Evolutionary conservation across 2,329 filamentous ascomycete genomes (phyloP).

Genomic region (Trichophyton mentagrophytes): DNA sequence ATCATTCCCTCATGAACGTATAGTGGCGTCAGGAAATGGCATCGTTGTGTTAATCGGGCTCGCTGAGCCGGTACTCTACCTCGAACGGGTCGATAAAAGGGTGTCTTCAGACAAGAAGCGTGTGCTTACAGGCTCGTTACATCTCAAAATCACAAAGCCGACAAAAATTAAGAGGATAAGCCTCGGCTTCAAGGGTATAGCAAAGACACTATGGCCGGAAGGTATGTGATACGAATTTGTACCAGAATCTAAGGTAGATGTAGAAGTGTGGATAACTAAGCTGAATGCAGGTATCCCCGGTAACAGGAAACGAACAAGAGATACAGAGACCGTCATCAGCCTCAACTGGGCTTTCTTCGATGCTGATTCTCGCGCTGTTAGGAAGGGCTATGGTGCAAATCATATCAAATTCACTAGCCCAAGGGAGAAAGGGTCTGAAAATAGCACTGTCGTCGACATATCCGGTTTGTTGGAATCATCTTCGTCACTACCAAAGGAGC

Average conservation of each 20-base stretch:
- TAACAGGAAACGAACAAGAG: constrained; percentile 55
- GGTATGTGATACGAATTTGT: constrained; percentile 33
- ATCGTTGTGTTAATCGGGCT: constrained; percentile 35
- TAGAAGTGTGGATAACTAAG: not conserved
- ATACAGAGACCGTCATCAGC: constrained; percentile 74
- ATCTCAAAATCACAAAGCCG: constrained; percentile 71
- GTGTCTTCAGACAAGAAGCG: constrained; percentile 53
- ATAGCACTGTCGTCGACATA: constrained; percentile 25
- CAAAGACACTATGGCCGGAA: constrained; percentile 91
- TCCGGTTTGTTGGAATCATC: constrained; percentile 33
- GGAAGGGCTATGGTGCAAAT: constrained; percentile 51
- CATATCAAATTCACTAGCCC: constrained; percentile 44
- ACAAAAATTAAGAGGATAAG: constrained; percentile 87
- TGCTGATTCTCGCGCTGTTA: constrained; percentile 44
- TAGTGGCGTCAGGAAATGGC: constrained; percentile 37
- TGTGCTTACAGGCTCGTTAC: constrained; percentile 71
- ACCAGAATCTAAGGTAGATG: not conserved
- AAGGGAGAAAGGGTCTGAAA: constrained; percentile 12
- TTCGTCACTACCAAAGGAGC: constrained; percentile 29
- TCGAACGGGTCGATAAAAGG: constrained; percentile 38
- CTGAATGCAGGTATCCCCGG: constrained; percentile 59
- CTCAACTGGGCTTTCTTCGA: constrained; percentile 92
- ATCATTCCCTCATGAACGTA: constrained; percentile 33
- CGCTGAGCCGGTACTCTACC: constrained; percentile 37
- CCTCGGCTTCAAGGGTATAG: constrained; percentile 71